Percentiles rank a stretch among this genome's conserved stretches.
Evolutionary conservation across 371 early-diverging fungal species (phyloP).

Genomic region (Mortierella sp.): DNA sequence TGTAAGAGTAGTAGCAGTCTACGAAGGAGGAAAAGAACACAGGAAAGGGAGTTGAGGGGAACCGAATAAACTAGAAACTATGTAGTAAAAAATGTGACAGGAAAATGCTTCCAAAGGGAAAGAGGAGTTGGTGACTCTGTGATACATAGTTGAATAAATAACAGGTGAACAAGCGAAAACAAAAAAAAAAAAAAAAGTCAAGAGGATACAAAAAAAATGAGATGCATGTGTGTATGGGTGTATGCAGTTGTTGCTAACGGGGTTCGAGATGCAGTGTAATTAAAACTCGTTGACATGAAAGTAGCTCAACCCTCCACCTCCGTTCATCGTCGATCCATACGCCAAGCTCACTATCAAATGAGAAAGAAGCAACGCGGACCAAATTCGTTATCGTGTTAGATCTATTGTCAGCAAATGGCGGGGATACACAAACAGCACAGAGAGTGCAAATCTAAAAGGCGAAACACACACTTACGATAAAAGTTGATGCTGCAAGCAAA

Average conservation of each 20-base stretch:
- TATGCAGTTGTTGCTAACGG: no score
- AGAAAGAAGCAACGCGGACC: not conserved
- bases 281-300: constrained; percentile 14
- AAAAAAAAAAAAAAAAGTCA: not conserved
- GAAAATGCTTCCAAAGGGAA: not conserved
- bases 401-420: not conserved
- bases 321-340: constrained; percentile 4
- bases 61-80: not conserved
- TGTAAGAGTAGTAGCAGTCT: not conserved
- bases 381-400: not conserved
- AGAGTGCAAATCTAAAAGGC: no score
- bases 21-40: not conserved
- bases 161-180: not conserved
- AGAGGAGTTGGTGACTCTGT: not conserved
- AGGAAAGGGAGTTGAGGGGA: not conserved
- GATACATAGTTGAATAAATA: not conserved
- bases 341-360: constrained; percentile 28
- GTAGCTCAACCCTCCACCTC: constrained; percentile 20
- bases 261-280: no score
- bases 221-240: not conserved
- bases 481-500: constrained; percentile 42
- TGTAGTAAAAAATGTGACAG: not conserved
- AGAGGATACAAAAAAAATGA: no score
- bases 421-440: not conserved
- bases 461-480: constrained; percentile 28